Base-by-base conservation (phyloP, 306 rosid genomes). In the Corylus heterophylla region DNA sequence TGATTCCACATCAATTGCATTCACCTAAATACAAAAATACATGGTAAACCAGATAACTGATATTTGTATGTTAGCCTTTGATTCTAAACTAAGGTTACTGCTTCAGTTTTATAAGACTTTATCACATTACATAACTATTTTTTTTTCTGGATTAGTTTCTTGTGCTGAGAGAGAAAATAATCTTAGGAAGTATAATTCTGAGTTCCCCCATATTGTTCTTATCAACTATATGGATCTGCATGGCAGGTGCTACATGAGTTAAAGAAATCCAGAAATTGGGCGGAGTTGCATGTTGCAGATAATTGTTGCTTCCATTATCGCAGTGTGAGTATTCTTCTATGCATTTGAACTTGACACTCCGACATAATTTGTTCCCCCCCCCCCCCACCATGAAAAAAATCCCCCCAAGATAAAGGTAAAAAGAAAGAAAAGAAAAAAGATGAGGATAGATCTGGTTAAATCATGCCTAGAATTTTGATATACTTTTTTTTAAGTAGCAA, bases 291-390 rank as follows among this genome's bases (percentile, higher is more conserved):
- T 64, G 86, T 91, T 87, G 89, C 98, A 77, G 98, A 95, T 84
- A 83, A 82, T 85, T 85, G 92, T 74, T 91, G 98, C 90, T 92
- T 87, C 77, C 98, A 95, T 73, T 92, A 87, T 79, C 95, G 92
- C 73, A 83, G 91, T 81, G 98, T 95, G 86, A 89, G 98, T 81
- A 73, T 81, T 73, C 70, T 71, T 70, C 66, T 69, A 44, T 68
- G 18, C 11, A 59, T 79, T 76, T 79, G 79, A 56, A 78, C 25
- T 11, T 25, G 52, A 49, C 14, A 49, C 4, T 49, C 16, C 0
- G 4, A 49, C 16, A 49, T 11, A 49, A 49, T 3, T 12, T 49
- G 3, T 42, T 8, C 6, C 8, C 45, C 45, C 6, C 8, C 45
- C 45, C 45, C 45, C 8, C 1, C 45, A 42, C 45, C 45, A 42